Evolutionary conservation across 306 rosid genomes (phyloP), one percentile per base, ranked within the genome.

Genomic region (Gastrolobium villosum): DNA sequence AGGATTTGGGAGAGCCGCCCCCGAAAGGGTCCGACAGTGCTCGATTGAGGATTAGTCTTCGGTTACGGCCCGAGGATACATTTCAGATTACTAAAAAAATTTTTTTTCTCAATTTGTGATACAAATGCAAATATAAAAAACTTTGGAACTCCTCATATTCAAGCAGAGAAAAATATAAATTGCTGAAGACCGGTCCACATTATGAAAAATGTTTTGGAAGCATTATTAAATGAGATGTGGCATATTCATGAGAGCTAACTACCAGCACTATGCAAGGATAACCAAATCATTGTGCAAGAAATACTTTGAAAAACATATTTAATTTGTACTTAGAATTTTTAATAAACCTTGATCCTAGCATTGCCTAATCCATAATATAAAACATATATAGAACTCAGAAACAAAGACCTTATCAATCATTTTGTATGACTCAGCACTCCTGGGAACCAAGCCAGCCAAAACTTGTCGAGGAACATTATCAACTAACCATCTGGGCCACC

Each of bases 371-470:
- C 56, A 14, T 59, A 70, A 61, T 1, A 46, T 52, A 60, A 37
- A 74, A 28, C 1, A 28, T 0, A 26, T 11, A 70, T 3, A 69
- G 40, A 69, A 34, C 35, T 11, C 1, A 57, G 20, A 77, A 67
- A 69, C 0, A 53, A 40, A n/a, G 34, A 87, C 99, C 95, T 94
- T 95, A 60, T 61, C 93, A 62, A 94, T 84, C 89, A 88, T 92
- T 73, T 74, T 88, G 81, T 81, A 92, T 8, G 97, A 88, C 34
- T 92, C 99, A 36, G 93, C 97, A 78, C 92, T 91, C 82, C 45
- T 93, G 14, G 95, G 96, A 66, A 91, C 87, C 87, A 95, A 74
- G 32, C 87, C 88, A 65, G 83, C 78, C 78, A 95, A 83, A 0
- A 45, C 52, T 6, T 77, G 71, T 10, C n/a, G 1, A 46, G 83